Conservation (phyloP, 768 basidiomycete genomes). For the Pisolithus marmoratus region DNA sequence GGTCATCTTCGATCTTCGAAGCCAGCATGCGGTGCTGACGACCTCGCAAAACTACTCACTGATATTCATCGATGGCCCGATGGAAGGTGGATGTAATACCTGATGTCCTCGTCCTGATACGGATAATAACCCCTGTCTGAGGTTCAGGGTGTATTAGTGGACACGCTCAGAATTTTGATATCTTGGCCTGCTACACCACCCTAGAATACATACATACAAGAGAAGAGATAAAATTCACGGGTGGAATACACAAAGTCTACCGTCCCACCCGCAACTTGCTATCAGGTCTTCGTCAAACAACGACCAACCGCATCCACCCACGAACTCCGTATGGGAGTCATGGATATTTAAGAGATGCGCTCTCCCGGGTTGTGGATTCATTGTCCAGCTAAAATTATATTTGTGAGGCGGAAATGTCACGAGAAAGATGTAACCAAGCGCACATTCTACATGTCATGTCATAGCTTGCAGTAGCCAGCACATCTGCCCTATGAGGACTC, state of each 20-base stretch:
- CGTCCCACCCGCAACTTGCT: constrained; percentile 92
- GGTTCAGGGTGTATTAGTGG: no score
- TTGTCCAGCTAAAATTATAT: constrained; percentile 58
- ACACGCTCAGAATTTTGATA: no score
- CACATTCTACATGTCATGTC: constrained; percentile 96
- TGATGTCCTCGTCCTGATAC: background rate
- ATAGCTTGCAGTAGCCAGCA: constrained; percentile 72
- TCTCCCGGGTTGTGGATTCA: constrained; percentile 43
- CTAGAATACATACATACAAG: no score
- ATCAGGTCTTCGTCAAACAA: constrained; percentile 82
- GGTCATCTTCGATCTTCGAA: constrained; percentile 24
- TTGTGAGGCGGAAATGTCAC: background rate
- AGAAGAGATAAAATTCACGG: constrained; percentile 21
- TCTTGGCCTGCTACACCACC: background rate
- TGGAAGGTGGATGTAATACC: background rate
- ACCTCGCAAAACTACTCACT: no score
- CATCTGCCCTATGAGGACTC: constrained; percentile 72
- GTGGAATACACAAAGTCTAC: constrained; percentile 72
- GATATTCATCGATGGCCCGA: no score
- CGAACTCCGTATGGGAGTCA: constrained; percentile 91
- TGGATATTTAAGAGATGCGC: constrained; percentile 64
- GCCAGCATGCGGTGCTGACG: no score
- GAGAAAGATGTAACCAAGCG: constrained; percentile 25
- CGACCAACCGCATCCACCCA: constrained; percentile 90
- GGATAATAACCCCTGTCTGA: background rate